These are phyloP conservation scores for Saccharomyces hybrid DNA, from an alignment of 1,139 yeast species.

Conservation along the genomic window DNA sequence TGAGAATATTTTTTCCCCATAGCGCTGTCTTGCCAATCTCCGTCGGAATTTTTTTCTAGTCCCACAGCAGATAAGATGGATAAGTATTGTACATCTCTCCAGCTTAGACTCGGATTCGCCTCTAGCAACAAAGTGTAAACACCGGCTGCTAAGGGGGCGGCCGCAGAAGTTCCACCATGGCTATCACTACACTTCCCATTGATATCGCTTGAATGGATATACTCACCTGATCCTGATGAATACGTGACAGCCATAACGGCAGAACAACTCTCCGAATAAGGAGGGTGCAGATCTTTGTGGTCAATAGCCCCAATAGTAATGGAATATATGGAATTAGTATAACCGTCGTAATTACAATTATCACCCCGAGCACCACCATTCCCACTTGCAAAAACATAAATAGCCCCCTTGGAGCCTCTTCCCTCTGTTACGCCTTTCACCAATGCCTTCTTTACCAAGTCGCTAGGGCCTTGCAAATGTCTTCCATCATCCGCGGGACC, in stretches of 20 bases:
- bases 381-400: constrained; percentile 94
- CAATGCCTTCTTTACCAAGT: constrained; percentile 71
- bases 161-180: constrained; percentile 98
- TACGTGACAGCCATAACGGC: constrained; percentile 96
- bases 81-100: constrained; percentile 93
- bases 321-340: constrained; percentile 90
- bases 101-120: constrained; percentile 78
- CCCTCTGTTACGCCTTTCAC: constrained; percentile 82
- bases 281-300: constrained; percentile 74
- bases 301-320: constrained; percentile 95
- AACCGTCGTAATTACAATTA: constrained; percentile 95
- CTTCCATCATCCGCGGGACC: constrained; percentile 94
- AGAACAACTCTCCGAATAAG: constrained; percentile 85
- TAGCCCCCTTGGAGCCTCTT: constrained; percentile 69
- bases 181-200: constrained; percentile 57
- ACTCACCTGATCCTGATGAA: constrained; percentile 85
- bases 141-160: constrained; percentile 98
- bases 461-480: constrained; percentile 78
- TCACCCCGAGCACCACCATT: constrained; percentile 83
- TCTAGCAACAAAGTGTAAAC: constrained; percentile 73
- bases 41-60: constrained; percentile 52
- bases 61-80: constrained; percentile 68
- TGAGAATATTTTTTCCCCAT: constrained; percentile 66
- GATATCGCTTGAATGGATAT: constrained; percentile 85
- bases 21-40: constrained; percentile 55